Evolutionary conservation across 495 filamentous ascomycete species (phyloP).

Genomic region (Diplogelasinospora grovesii): DNA sequence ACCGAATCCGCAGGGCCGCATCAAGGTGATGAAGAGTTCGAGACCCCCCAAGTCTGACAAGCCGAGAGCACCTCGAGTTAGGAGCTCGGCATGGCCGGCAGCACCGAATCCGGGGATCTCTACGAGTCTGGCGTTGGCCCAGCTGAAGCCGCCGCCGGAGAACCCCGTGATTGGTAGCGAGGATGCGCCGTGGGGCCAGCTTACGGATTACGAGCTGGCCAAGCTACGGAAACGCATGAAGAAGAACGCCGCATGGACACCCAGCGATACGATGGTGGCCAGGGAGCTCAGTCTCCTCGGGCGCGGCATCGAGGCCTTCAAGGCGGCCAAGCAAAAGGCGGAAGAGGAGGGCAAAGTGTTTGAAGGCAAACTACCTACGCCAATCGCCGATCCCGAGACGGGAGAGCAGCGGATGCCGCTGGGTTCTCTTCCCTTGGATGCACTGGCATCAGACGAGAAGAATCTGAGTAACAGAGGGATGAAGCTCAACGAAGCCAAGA

Average conservation of each 20-base stretch:
- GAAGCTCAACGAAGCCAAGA: slow-evolving; percentile 90
- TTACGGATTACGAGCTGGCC: slow-evolving; percentile 89
- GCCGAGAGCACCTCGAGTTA: no score
- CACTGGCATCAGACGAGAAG: slow-evolving; percentile 45
- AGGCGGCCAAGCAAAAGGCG: slow-evolving; percentile 58
- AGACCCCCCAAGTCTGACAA: slow-evolving; percentile 34
- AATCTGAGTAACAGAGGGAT: slow-evolving; percentile 75
- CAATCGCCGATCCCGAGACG: slow-evolving; percentile 40
- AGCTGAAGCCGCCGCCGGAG: slow-evolving; percentile 69
- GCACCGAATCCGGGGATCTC: slow-evolving; percentile 58
- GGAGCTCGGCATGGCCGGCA: no score
- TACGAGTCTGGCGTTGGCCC: slow-evolving; percentile 72
- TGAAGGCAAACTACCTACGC: slow-evolving; percentile 35
- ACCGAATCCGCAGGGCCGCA: slow-evolving; percentile 30
- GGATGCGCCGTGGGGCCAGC: slow-evolving; percentile 80
- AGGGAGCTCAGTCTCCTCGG: slow-evolving; percentile 72
- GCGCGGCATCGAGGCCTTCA: slow-evolving; percentile 71
- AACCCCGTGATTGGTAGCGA: slow-evolving; percentile 68
- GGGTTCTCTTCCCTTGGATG: slow-evolving; percentile 44
- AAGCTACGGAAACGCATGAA: slow-evolving; percentile 94
- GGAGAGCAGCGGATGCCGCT: slow-evolving; percentile 40
- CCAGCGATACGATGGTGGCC: slow-evolving; percentile 93
- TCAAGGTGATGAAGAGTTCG: slow-evolving; percentile 31
- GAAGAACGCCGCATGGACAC: slow-evolving; percentile 95
- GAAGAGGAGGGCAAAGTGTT: slow-evolving; percentile 63